Base-by-base conservation (phyloP, 208 protist genomes). In the Acanthamoeba healyi region DNA sequence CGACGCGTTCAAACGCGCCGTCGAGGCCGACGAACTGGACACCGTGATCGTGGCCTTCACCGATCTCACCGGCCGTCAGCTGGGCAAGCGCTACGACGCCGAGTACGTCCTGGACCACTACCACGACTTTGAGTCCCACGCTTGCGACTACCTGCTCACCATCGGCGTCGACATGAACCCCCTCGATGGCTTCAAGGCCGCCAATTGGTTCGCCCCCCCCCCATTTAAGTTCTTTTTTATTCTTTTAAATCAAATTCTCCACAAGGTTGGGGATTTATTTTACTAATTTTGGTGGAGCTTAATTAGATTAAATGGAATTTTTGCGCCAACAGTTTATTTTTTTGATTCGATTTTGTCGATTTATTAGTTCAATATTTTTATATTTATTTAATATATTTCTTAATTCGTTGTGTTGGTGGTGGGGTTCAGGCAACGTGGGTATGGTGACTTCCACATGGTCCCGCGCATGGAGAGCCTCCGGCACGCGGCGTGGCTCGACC, bases 31-130 rank as follows among this genome's bases (percentile, higher is more conserved):
- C 3, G 81, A 89, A 34, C 0, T 89, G 29, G 81, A 89, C 51
- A 89, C 81, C 32, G 81, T 89, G 34, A 89, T 89, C 14, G 81
- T 89, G 34, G 81, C 51, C 44, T 89, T 89, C 81, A 89, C 81
- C 56, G 81, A 89, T 42, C 81, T 67, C 38, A 67, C 46, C 38
- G 81, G 81, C 4, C 81, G 81, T 89, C 81, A 67, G 51, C 46
- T 89, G 14, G 81, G 81, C 22, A 89, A 89, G 56, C 81, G 81
- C 34, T 89, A 89, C 44, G 81, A 89, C 34, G 81, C 81, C 81
- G 81, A 89, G 56, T 89, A 67, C 42, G 46, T 89, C 14, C 42
- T 89, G 32, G 46, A 58, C 46, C 46, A 89, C 81, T 58, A 44
- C 15, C 51, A 58, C 56, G 81, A 89, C 46, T 58, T 67, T 24